Conservation (phyloP, 2,329 filamentous ascomycete genomes). For the Westerdykella aurantiaca region DNA sequence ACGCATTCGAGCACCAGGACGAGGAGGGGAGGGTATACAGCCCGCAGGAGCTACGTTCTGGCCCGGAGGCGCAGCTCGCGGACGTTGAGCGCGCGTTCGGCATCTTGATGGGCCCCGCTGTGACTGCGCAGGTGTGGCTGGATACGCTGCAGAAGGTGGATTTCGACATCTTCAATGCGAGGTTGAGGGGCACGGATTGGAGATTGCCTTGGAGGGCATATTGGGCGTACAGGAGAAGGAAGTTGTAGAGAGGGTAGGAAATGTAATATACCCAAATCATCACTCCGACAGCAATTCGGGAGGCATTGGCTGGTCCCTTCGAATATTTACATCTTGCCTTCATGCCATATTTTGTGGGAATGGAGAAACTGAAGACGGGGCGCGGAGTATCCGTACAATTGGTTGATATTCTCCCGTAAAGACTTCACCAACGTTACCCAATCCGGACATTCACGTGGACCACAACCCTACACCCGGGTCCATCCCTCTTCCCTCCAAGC, state of each 20-base stretch:
- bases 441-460: too few species aligned
- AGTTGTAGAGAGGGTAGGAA: conserved; percentile 29
- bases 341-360: too few species aligned
- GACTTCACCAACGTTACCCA: too few species aligned
- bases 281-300: too few species aligned
- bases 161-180: conserved; percentile 72
- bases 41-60: conserved; percentile 30
- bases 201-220: conserved; percentile 76
- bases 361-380: too few species aligned
- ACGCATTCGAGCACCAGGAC: conserved; percentile 81
- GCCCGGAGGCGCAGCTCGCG: conserved; percentile 36
- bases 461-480: too few species aligned
- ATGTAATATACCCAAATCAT: too few species aligned
- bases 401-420: too few species aligned
- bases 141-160: conserved; percentile 70
- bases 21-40: conserved; percentile 62
- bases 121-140: conserved; percentile 74
- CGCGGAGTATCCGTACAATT: too few species aligned
- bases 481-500: too few species aligned
- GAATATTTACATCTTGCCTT: too few species aligned
- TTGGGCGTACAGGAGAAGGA: conserved; percentile 52
- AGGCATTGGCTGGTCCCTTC: too few species aligned
- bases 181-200: conserved; percentile 66
- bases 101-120: conserved; percentile 66
- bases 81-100: conserved; percentile 67